Evolutionary conservation across 192 early-diverging fungal genomes (phyloP), one percentile per base, ranked within the genome.

Genomic region (Backusella luteola): DNA sequence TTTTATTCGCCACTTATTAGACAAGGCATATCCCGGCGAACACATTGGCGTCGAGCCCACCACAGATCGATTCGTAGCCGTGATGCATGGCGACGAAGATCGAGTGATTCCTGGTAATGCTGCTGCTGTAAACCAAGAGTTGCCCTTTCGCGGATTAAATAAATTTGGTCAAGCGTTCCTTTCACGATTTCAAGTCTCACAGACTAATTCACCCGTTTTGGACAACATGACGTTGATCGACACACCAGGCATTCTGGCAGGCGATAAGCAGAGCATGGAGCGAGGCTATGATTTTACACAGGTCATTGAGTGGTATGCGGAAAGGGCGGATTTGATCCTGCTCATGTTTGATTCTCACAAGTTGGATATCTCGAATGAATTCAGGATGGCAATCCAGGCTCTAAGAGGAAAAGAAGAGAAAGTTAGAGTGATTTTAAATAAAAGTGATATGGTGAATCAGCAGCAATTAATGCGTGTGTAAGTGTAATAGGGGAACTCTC

Each of bases 401-500:
- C 32, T 94, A 69, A 87, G 87, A 34, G 93, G 93, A 6, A 90
- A 95, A 53, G 93, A 94, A 42, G 94, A 94, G 73, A 96, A 95
- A 79, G 90, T 94, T 4, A 85, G 92, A 9, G 88, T 94, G 0
- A 90, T 94, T 38, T 83, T 96, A 1, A 95, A 95, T 85, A 95
- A 96, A 78, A 91, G 91, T 63, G 93, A 96, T 80, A 89, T 89
- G 89, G 90, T 96, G 41, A 92, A 80, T 80, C 90, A 91, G 70
- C 93, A 94, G 79, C 91, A 96, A 85, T 83, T 96, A 66, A 92
- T 95, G 91, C 84, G 94, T 42, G 93, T 96, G 82, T 90, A 88
- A 85, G 83, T 90, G 32, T 32, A 32, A 32, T 32, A 32, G 32
- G 32, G 1, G 32, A 32, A 32, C 32, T 3, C 32, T 1, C 32